Conservation (phyloP, 2,329 filamentous ascomycete species). For the Daldinia sp. region DNA sequence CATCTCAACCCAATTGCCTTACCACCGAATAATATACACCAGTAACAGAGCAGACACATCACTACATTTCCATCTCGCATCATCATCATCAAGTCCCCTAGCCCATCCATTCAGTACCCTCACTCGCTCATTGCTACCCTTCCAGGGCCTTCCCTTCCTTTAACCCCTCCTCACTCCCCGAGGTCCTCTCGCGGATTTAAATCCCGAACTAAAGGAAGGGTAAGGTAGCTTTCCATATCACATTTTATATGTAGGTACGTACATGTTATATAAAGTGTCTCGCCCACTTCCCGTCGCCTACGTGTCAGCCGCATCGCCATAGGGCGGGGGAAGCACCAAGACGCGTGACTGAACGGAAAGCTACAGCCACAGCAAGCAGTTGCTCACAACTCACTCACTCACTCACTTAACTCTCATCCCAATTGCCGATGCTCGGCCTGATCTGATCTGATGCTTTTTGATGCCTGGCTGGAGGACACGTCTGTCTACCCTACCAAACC, state of each 20-base stretch:
- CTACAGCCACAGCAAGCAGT: slow-evolving; percentile 19
- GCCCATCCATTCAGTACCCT: neutral
- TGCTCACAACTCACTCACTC: neutral
- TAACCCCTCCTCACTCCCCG: too few relatives aligned
- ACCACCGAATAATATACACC: neutral
- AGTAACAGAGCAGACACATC: too few relatives aligned
- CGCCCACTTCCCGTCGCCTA: slow-evolving; percentile 29
- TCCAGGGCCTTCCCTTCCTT: neutral
- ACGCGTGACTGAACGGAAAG: slow-evolving; percentile 18
- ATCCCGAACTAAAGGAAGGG: neutral
- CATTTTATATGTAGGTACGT: slow-evolving; percentile 7
- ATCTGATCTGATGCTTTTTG: slow-evolving; percentile 5
- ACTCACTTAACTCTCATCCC: neutral
- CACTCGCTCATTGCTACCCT: neutral
- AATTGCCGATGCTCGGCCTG: neutral
- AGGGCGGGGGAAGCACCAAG: slow-evolving; percentile 17
- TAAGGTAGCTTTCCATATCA: neutral
- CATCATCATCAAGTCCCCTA: neutral
- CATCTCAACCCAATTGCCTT: neutral
- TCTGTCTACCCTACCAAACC: slow-evolving; percentile 9
- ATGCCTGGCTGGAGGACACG: slow-evolving; percentile 27
- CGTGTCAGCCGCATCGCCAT: slow-evolving; percentile 42
- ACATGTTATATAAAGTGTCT: slow-evolving; percentile 6
- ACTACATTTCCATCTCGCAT: neutral
- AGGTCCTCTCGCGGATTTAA: neutral